A percentile compares a stretch with the other conserved stretches of the same genome.
These are phyloP conservation scores for Magnolia changhungtana DNA, from an alignment of 164 flowering plant species.

Conservation along the genomic window DNA sequence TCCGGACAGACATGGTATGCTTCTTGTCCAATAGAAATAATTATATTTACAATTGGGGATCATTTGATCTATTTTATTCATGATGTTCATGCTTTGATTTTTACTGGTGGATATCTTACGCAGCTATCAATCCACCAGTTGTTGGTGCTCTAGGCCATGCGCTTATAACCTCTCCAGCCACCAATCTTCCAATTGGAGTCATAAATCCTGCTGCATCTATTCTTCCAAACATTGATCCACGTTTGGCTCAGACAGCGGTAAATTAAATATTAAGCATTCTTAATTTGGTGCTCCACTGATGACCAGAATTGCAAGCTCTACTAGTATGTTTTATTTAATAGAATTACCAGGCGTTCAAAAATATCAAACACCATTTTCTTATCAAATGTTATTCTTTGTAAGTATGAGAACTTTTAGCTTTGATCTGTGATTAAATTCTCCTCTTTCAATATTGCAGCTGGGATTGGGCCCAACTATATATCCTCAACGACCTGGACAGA, in stretches of 20 bases:
- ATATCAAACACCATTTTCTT: no score
- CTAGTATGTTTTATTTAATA: no score
- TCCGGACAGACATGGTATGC: slow-evolving; percentile 68
- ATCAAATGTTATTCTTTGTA: not conserved
- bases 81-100: not conserved
- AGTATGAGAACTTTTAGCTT: not conserved
- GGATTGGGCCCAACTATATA: slow-evolving; percentile 44
- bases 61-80: not conserved
- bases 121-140: slow-evolving; percentile 43
- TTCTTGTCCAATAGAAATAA: not conserved
- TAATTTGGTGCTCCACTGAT: not conserved
- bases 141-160: slow-evolving; percentile 46
- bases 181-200: slow-evolving; percentile 46
- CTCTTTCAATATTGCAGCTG: slow-evolving; percentile 44
- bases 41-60: not conserved
- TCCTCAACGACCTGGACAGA: slow-evolving; percentile 87
- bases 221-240: slow-evolving; percentile 52
- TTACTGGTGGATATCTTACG: slow-evolving; percentile 15
- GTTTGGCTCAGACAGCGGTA: slow-evolving; percentile 57
- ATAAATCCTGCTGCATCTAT: slow-evolving; percentile 48
- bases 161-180: slow-evolving; percentile 41
- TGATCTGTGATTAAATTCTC: not conserved
- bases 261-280: not conserved
- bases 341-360: no score
- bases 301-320: not conserved